Evolutionary conservation across 768 basidiomycete species (phyloP).

Genomic region (Neoboletus brunneissimus): DNA sequence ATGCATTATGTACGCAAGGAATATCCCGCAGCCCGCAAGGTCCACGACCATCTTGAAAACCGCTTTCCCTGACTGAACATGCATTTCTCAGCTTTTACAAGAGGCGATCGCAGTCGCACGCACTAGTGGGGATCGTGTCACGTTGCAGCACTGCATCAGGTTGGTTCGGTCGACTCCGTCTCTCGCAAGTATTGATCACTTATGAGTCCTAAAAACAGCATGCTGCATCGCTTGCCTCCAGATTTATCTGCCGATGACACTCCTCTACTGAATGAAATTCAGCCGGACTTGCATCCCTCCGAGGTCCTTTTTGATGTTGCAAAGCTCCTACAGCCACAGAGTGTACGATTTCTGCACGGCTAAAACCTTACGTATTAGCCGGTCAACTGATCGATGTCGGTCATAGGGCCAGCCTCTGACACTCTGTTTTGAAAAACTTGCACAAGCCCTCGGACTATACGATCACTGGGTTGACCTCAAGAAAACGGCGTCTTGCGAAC

Average conservation of each 20-base stretch:
- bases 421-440: constrained; percentile 64
- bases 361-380: background rate
- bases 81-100: constrained; percentile 50
- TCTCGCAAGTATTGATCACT: constrained; percentile 12
- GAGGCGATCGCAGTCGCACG: constrained; percentile 81
- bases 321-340: constrained; percentile 67
- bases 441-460: constrained; percentile 63
- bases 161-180: constrained; percentile 26
- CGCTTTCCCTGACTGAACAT: background rate
- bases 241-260: constrained; percentile 35
- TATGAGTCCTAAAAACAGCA: constrained; percentile 38
- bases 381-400: constrained; percentile 12
- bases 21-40: constrained; percentile 65
- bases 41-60: constrained; percentile 24
- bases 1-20: constrained; percentile 76
- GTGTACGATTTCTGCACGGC: constrained; percentile 39
- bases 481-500: constrained; percentile 45
- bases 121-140: constrained; percentile 64
- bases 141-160: constrained; percentile 81
- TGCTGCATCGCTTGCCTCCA: constrained; percentile 69
- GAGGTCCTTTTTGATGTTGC: constrained; percentile 75
- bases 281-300: constrained; percentile 70
- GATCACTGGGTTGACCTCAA: constrained; percentile 70
- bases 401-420: constrained; percentile 66
- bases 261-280: constrained; percentile 66